These are phyloP conservation scores for Coffea humblotiana DNA, from an alignment of 305 asterid genomes.

Conservation along the genomic window DNA sequence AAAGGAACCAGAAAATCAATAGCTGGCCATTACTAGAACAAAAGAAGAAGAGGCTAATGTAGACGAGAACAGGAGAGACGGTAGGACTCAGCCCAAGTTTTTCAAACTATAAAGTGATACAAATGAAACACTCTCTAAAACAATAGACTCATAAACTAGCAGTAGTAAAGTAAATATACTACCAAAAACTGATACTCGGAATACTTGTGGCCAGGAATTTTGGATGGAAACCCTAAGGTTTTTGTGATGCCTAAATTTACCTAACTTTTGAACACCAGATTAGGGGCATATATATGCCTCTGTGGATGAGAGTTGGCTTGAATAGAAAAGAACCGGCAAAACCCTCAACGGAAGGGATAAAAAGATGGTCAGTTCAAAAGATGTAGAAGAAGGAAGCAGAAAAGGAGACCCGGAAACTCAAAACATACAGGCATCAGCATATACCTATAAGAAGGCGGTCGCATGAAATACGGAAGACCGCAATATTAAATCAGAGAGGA, in stretches of 20 bases:
- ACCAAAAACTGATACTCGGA: not conserved
- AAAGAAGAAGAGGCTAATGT: not conserved
- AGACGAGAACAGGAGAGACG: not conserved
- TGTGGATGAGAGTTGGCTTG: not conserved
- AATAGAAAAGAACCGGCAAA: not conserved
- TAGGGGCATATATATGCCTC: not conserved
- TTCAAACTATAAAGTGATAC: not conserved
- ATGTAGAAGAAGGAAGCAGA: not conserved
- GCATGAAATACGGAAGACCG: constrained; percentile 37
- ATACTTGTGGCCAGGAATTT: not conserved
- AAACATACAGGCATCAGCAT: not conserved
- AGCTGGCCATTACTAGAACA: not conserved
- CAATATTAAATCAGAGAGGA: constrained; percentile 25
- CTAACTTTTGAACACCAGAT: not conserved
- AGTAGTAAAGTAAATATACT: not conserved
- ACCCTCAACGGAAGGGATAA: not conserved
- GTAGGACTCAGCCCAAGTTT: not conserved
- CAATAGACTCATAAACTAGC: not conserved
- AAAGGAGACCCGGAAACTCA: not conserved
- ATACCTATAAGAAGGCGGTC: constrained; percentile 19
- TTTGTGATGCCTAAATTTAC: not conserved
- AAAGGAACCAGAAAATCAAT: not conserved
- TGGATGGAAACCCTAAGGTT: not conserved
- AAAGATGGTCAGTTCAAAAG: not conserved
- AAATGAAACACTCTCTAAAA: not conserved